Evolutionary conservation across 768 basidiomycete species (phyloP).

Genomic region (Mycena vulgaris): DNA sequence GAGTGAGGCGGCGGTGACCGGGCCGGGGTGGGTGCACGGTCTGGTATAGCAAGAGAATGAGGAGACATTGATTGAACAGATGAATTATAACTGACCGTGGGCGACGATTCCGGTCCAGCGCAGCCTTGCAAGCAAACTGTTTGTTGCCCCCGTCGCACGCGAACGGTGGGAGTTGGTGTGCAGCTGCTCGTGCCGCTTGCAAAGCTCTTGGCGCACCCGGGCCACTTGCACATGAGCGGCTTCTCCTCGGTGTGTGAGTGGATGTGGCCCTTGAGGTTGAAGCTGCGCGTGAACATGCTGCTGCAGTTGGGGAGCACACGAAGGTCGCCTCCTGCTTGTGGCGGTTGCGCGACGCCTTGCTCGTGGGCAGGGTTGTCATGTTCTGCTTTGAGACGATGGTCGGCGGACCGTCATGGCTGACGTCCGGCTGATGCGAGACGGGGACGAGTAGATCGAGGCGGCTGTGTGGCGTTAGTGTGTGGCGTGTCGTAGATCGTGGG

Average conservation of each 20-base stretch:
- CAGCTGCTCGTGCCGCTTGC: conserved; percentile 95
- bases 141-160: conserved; percentile 94
- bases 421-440: no score
- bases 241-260: conserved; percentile 92
- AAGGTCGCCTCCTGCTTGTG: conserved; percentile 93
- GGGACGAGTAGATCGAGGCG: no score
- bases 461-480: no score
- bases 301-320: conserved; percentile 86
- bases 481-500: no score
- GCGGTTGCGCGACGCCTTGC: conserved; percentile 87
- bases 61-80: no score
- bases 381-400: conserved; percentile 74
- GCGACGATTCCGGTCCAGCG: no score
- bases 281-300: conserved; percentile 92
- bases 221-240: conserved; percentile 96
- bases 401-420: conserved; percentile 9
- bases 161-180: conserved; percentile 94
- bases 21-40: no score
- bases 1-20: no score
- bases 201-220: conserved; percentile 94
- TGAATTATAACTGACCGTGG: no score
- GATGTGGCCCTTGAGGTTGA: conserved; percentile 96
- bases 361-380: conserved; percentile 92
- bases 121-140: no score
- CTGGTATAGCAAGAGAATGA: no score